Base-by-base conservation (phyloP, 1,139 yeast species). In the Saccharomyces pastorianus region DNA sequence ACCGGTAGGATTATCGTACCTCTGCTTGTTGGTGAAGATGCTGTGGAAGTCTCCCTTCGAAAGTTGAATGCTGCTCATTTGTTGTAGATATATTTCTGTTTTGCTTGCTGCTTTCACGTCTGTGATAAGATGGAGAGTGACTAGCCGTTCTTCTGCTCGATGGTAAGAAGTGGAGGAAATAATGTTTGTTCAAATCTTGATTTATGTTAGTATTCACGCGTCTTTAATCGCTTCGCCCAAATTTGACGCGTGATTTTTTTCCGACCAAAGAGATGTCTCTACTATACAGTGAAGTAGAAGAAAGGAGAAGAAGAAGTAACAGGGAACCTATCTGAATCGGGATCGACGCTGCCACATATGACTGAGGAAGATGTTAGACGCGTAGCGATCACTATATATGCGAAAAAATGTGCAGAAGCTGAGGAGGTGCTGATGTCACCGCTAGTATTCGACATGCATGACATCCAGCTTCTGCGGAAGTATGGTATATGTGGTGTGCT, bases 401-500 rank as follows among this genome's bases (percentile, higher is more conserved):
- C 1, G 6, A 38, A 38, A 38, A 20, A 8, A 11, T 3, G n/a
- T 3, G 44, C 25, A 2, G 11, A 20, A 8, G 44, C n/a, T 4
- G 44, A 38, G 6, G 44, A 17, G 44, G 44, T 38, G n/a, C 6
- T 38, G n/a, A 38, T 38, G 44, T 6, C 55, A 3, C 72, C 65
- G 6, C 41, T 87, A 41, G 68, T 84, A 2, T 83, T 78, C 63
- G 77, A 78, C 54, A 63, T 85, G 2, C 77, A 76, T 1, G 80
- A 77, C 53, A 75, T 86, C 52, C 76, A 76, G 60, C 57, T 57
- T 14, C 73, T 90, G 31, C 74, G 98, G 26, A 75, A 72, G 23
- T 71, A 76, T 47, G 77, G 79, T 46, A 77, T 93, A 0, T 76
- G 84, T 46, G 99, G 99, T 0, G 81, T 85, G 1, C 73, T 93